phyloP scores from a whole-genome alignment of 306 rosid genomes.

The Glycine soja region DNA sequence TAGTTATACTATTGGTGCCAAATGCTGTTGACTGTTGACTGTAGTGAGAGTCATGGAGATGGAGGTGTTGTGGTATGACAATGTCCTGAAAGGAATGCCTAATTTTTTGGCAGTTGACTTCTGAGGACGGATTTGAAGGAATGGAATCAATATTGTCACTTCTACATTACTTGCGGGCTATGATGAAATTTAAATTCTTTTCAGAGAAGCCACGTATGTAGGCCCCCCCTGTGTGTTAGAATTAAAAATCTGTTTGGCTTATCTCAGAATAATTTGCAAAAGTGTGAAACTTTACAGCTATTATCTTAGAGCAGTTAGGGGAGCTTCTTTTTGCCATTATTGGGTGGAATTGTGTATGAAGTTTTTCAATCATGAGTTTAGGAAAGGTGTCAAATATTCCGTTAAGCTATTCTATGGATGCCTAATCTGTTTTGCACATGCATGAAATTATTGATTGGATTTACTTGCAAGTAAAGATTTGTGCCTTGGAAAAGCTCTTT shows the following conservation, averaged over 20 bases:
- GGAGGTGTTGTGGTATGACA: no score
- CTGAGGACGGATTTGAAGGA: slow-evolving; percentile 8
- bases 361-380: neutral
- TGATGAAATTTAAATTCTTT: neutral
- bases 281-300: slow-evolving; percentile 16
- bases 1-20: slow-evolving; percentile 9
- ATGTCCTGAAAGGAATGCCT: neutral
- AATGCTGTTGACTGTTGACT: neutral
- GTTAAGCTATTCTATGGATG: slow-evolving; percentile 2
- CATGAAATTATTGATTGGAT: neutral
- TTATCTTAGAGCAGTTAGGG: neutral
- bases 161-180: neutral
- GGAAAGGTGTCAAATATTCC: neutral
- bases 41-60: no score
- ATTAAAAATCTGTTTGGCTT: slow-evolving; percentile 23
- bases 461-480: neutral
- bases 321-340: slow-evolving; percentile 9
- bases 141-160: neutral
- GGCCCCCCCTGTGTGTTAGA: slow-evolving; percentile 17
- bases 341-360: neutral
- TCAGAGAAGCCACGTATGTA: slow-evolving; percentile 9
- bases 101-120: neutral
- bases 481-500: slow-evolving; percentile 6
- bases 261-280: neutral
- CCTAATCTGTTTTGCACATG: no score